Evolutionary conservation across 352 stramenopile species (phyloP).

Genomic region (Phytophthora citrophthora): DNA sequence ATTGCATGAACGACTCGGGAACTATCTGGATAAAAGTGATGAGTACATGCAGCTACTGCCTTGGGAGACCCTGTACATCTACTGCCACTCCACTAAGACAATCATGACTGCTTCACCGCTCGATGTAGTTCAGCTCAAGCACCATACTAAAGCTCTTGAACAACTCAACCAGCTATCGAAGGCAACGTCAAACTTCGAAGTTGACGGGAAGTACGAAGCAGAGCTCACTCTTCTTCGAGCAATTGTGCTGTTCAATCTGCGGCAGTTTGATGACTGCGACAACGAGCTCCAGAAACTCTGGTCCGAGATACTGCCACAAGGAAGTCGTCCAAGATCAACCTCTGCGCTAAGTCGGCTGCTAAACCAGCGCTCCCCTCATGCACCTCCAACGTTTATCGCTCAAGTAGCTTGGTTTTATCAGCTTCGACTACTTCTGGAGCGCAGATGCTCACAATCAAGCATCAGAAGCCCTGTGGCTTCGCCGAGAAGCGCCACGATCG

Average conservation of each 20-base stretch:
- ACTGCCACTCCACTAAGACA: constrained; percentile 32
- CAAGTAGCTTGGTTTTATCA: constrained; percentile 48
- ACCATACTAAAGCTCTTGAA: constrained; percentile 23
- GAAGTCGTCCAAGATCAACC: constrained; percentile 13
- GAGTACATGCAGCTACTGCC: constrained; percentile 41
- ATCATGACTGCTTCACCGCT: not conserved
- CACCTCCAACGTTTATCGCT: constrained; percentile 35
- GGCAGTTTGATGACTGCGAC: constrained; percentile 21
- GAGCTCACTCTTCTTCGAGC: constrained; percentile 43
- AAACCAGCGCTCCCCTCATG: not conserved
- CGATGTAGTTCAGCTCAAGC: constrained; percentile 1
- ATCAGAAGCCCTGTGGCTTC: not conserved
- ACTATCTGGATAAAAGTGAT: constrained; percentile 34
- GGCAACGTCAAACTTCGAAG: not conserved
- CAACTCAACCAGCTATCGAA: constrained; percentile 15
- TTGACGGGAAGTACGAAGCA: constrained; percentile 5
- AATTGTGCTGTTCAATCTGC: constrained; percentile 46
- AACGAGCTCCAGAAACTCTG: constrained; percentile 36
- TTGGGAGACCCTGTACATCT: constrained; percentile 48
- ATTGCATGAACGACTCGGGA: constrained; percentile 34
- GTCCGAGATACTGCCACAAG: constrained; percentile 19
- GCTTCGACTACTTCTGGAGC: constrained; percentile 40
- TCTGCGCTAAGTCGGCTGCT: constrained; percentile 13
- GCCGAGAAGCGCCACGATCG: constrained; percentile 6
- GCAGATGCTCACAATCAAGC: constrained; percentile 19